Conservation (phyloP, 306 rosid species). For the Sesbania bispinosa region DNA sequence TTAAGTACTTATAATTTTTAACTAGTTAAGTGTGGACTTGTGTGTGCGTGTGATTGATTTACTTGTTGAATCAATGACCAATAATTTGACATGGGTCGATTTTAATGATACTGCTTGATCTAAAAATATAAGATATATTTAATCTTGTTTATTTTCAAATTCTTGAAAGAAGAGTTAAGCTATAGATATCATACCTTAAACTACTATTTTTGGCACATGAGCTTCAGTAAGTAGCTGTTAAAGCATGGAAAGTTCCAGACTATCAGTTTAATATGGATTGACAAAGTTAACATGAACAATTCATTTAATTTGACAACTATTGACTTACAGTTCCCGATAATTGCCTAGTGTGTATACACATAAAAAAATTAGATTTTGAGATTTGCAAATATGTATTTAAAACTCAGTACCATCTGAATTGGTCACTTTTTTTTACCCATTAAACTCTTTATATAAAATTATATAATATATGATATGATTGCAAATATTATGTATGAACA, state of each 20-base stretch:
- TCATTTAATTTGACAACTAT: not conserved
- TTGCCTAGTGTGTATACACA: not conserved
- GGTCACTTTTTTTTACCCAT: not conserved
- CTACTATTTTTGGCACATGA: not conserved
- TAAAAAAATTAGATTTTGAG: not conserved
- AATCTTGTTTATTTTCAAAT: too few relatives aligned
- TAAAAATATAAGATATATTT: too few relatives aligned
- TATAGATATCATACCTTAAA: not conserved
- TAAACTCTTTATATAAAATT: not conserved
- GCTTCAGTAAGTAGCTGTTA: not conserved
- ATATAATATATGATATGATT: not conserved
- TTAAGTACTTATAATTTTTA: too few relatives aligned
- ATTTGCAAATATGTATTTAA: slow-evolving; percentile 6
- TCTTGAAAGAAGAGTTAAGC: slow-evolving; percentile 3
- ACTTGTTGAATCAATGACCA: too few relatives aligned
- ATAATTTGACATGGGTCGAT: too few relatives aligned
- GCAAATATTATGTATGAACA: not conserved
- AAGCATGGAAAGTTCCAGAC: not conserved
- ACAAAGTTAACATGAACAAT: not conserved
- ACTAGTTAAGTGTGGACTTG: too few relatives aligned
- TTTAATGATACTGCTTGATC: too few relatives aligned
- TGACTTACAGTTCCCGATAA: slow-evolving; percentile 5
- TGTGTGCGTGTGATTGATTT: too few relatives aligned
- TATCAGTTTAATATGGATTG: not conserved
- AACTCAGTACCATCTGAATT: not conserved